Percentiles rank a stretch among this genome's conserved stretches.
Evolutionary conservation across 129 eudicot species (phyloP).

Genomic region (Ambrosia artemisiifolia): DNA sequence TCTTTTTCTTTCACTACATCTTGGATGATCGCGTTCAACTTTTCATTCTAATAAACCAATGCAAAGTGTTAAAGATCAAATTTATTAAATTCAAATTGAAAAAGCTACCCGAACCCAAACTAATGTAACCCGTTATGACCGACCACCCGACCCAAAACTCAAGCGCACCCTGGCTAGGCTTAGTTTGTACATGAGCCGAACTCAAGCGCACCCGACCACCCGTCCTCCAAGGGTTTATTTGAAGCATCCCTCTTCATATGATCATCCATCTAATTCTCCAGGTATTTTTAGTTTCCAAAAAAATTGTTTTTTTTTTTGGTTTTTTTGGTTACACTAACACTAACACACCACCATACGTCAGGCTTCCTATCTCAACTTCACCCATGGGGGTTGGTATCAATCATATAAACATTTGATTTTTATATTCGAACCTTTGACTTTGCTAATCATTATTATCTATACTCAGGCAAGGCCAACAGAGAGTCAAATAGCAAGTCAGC

Average conservation of each 20-base stretch:
- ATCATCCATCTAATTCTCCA: conserved; percentile 27
- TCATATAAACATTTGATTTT: conserved; percentile 22
- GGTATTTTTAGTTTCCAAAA: conserved; percentile 18
- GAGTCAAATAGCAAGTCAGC: conserved; percentile 35
- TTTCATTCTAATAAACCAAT: no score
- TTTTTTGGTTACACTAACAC: background rate
- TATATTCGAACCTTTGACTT: background rate
- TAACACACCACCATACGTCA: conserved; percentile 34
- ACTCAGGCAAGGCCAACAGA: conserved; percentile 18
- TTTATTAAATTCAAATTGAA: no score
- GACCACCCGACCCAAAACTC: no score
- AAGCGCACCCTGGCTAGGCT: no score
- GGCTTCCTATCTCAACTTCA: conserved; percentile 25
- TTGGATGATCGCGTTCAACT: no score
- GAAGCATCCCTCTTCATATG: conserved; percentile 30
- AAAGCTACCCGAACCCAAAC: no score
- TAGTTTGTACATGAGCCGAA: no score
- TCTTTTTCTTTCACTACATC: no score
- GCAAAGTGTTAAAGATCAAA: no score
- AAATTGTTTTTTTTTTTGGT: background rate
- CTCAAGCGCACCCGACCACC: no score
- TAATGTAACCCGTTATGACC: no score
- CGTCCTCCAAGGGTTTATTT: conserved; percentile 31
- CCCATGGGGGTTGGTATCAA: conserved; percentile 9
- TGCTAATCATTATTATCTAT: background rate